Conservation (phyloP, 2,329 filamentous ascomycete genomes). For the Catunica adiposa region DNA sequence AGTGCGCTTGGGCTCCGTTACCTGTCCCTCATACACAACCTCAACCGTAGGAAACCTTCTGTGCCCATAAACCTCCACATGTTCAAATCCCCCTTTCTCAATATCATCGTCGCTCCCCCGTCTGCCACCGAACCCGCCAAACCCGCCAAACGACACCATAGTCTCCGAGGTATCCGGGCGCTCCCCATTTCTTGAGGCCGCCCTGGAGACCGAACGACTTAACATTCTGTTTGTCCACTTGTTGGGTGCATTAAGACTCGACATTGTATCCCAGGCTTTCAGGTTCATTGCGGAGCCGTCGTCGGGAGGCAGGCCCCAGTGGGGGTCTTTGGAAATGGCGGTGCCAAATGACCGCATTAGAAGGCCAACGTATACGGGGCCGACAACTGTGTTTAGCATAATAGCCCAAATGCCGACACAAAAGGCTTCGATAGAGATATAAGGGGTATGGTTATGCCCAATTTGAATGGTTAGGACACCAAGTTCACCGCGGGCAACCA, state of each 20-base stretch:
- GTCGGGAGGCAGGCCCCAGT: constrained; percentile 10
- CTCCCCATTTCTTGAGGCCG: background rate
- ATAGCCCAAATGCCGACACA: constrained; percentile 40
- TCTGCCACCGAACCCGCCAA: background rate
- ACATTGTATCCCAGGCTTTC: constrained; percentile 9
- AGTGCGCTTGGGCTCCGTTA: background rate
- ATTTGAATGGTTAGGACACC: constrained; percentile 35
- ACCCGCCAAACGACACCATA: background rate
- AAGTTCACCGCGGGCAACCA: constrained; percentile 44
- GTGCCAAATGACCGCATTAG: constrained; percentile 21
- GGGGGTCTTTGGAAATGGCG: constrained; percentile 5
- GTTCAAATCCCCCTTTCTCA: background rate
- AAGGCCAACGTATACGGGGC: constrained; percentile 34
- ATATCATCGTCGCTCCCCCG: background rate
- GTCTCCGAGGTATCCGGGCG: constrained; percentile 4
- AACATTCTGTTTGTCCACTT: constrained; percentile 12
- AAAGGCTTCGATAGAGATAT: constrained; percentile 37
- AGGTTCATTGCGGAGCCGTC: background rate
- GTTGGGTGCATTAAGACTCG: background rate
- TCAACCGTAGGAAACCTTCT: background rate
- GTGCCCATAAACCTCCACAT: background rate
- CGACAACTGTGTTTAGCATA: constrained; percentile 37
- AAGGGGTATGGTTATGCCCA: constrained; percentile 22
- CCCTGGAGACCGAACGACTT: constrained; percentile 8
- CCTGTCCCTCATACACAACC: background rate